Conservation (phyloP, 768 basidiomycete genomes). For the Sporobolomyces pararoseus region DNA sequence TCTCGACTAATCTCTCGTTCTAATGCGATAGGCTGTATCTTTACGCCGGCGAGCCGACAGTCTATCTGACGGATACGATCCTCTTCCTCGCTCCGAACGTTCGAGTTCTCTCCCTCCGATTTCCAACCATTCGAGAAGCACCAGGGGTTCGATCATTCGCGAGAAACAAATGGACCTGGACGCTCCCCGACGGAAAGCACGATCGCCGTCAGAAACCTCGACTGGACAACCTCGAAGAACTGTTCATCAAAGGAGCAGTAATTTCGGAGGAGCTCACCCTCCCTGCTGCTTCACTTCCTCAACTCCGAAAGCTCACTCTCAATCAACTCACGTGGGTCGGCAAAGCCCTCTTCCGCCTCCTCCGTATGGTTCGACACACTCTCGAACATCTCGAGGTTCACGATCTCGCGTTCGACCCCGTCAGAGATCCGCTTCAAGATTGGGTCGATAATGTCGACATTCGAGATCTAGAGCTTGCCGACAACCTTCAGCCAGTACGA, state of each 20-base stretch:
- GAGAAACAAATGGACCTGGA: too few species aligned
- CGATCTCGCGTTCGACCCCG: neutral
- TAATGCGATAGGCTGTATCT: neutral
- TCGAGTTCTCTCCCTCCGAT: neutral
- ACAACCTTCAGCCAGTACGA: neutral
- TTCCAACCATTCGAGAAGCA: too few species aligned
- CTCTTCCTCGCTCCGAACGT: neutral
- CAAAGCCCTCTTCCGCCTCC: conserved; percentile 12
- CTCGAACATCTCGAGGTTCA: neutral
- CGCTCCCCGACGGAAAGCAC: too few species aligned
- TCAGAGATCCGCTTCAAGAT: neutral
- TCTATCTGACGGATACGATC: neutral
- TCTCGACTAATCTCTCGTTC: neutral
- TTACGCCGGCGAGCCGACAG: neutral
- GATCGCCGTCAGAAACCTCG: neutral
- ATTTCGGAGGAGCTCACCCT: neutral
- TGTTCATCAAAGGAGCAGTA: neutral
- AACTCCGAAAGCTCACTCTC: neutral
- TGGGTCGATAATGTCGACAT: conserved; percentile 10
- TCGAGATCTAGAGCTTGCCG: conserved; percentile 10
- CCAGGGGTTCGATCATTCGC: too few species aligned
- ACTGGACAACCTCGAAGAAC: neutral
- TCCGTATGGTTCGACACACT: conserved; percentile 27
- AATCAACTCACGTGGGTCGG: conserved; percentile 11
- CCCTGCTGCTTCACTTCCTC: neutral